Percentiles rank a stretch among this genome's conserved stretches.
These are phyloP conservation scores for Scutellaria minor DNA, from an alignment of 257 asterid genomes.

Conservation along the genomic window DNA sequence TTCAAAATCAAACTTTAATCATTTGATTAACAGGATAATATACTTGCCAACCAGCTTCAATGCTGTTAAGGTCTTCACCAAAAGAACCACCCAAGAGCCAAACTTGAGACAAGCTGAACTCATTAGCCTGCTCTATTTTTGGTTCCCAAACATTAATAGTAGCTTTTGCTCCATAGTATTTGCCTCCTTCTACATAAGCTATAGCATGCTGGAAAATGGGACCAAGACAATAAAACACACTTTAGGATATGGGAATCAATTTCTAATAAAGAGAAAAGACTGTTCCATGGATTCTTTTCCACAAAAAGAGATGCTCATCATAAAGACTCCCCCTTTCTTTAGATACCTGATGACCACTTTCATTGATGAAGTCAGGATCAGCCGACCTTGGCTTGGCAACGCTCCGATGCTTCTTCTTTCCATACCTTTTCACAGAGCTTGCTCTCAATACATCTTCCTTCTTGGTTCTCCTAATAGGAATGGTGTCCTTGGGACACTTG, in stretches of 20 bases:
- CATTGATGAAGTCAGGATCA: conserved; percentile 72
- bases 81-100: conserved; percentile 90
- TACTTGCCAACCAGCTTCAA: conserved; percentile 98
- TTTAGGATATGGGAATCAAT: conserved; percentile 15
- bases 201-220: conserved; percentile 68
- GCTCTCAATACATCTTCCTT: conserved; percentile 82
- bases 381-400: conserved; percentile 75
- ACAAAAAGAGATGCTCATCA: conserved; percentile 1
- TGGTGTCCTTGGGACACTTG: conserved; percentile 62
- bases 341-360: conserved; percentile 84
- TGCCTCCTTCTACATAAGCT: conserved; percentile 83
- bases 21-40: conserved; percentile 17
- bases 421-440: conserved; percentile 76
- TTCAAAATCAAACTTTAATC: neutral
- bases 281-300: conserved; percentile 21
- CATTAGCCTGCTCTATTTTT: conserved; percentile 76
- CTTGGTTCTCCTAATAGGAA: conserved; percentile 81
- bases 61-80: conserved; percentile 89
- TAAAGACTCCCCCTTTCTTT: conserved; percentile 42
- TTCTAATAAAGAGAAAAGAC: neutral
- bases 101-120: conserved; percentile 85
- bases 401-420: conserved; percentile 69
- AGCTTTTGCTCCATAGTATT: conserved; percentile 79
- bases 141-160: conserved; percentile 93
- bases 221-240: conserved; percentile 4